Base-by-base conservation (phyloP, 129 eudicot genomes). In the Erigeron canadensis region DNA sequence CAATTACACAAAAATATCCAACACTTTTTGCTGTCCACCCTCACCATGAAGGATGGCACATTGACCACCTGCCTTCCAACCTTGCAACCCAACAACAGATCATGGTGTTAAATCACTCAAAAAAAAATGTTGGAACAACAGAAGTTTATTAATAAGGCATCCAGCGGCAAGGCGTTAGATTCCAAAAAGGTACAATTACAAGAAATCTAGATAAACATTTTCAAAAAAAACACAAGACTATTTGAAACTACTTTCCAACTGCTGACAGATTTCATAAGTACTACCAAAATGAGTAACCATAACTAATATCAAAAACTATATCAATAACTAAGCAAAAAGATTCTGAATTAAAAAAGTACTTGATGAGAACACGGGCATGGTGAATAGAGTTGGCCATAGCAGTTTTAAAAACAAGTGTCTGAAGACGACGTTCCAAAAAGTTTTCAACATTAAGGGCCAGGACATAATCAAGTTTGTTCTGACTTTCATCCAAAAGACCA, bases 41-140 rank as follows among this genome's bases (percentile, higher is more conserved):
- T 82, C 69, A 88, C 95, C 88, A 88, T 75, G 78, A 88, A 88
- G 0, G 95, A 88, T 5, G 95, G 74, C 6, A 88, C 90, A 73
- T 88, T 85, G 23, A 88, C 95, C 42, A 88, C 90, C 73, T 88
- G 95, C 76, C 95, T 83, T 51, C 90, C 95, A 67, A 88, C 95
- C 80, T 90, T 88, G 23, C 0, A 71, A 39, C 4, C 3, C 7
- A 40, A 40, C n/a, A n/a, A n/a, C 2, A 28, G 34, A 28, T 28
- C 34, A 28, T 28, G 34, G 3, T 28, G 34, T 28, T 1, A 28
- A 28, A 28, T n/a, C n/a, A n/a, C n/a, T n/a, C n/a, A n/a, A n/a
- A n/a, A n/a, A n/a, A n/a, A n/a, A n/a, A n/a, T n/a, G n/a, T n/a
- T n/a, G n/a, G n/a, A n/a, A n/a, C n/a, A n/a, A n/a, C n/a, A n/a